Evolutionary conservation across 371 early-diverging fungal species (phyloP).

Genomic region (Syncephalastrum contaminatum): DNA sequence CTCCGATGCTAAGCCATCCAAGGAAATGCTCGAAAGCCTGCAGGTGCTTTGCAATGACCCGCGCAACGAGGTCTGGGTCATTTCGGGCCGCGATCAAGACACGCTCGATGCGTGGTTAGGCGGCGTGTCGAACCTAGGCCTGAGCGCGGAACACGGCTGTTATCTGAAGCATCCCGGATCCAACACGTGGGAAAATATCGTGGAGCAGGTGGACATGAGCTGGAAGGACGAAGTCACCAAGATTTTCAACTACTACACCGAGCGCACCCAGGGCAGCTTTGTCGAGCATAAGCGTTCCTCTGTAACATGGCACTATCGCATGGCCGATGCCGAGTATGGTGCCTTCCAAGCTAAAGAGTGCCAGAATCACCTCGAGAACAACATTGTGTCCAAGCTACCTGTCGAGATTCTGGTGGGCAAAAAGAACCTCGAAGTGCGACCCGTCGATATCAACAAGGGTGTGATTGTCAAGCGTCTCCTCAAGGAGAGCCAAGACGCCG

Average conservation of each 20-base stretch:
- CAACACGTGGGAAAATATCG: slow-evolving; percentile 78
- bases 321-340: slow-evolving; percentile 62
- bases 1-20: slow-evolving; percentile 66
- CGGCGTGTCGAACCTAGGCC: slow-evolving; percentile 60
- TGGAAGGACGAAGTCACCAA: slow-evolving; percentile 93
- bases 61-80: slow-evolving; percentile 86
- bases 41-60: slow-evolving; percentile 64
- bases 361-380: slow-evolving; percentile 84
- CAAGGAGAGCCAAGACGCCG: slow-evolving; percentile 56
- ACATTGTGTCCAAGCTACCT: slow-evolving; percentile 81
- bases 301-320: slow-evolving; percentile 90
- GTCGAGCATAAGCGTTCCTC: slow-evolving; percentile 84
- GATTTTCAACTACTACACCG: slow-evolving; percentile 88
- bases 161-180: slow-evolving; percentile 79
- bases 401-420: slow-evolving; percentile 95
- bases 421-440: slow-evolving; percentile 94
- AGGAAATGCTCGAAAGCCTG: slow-evolving; percentile 62
- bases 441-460: slow-evolving; percentile 83
- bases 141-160: slow-evolving; percentile 95
- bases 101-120: slow-evolving; percentile 89
- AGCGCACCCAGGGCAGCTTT: slow-evolving; percentile 86
- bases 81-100: slow-evolving; percentile 88
- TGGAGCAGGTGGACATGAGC: slow-evolving; percentile 78
- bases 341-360: slow-evolving; percentile 89
- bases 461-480: slow-evolving; percentile 89